Evolutionary conservation across 2,329 filamentous ascomycete species (phyloP).

Genomic region (Sarocladium brachiariae): DNA sequence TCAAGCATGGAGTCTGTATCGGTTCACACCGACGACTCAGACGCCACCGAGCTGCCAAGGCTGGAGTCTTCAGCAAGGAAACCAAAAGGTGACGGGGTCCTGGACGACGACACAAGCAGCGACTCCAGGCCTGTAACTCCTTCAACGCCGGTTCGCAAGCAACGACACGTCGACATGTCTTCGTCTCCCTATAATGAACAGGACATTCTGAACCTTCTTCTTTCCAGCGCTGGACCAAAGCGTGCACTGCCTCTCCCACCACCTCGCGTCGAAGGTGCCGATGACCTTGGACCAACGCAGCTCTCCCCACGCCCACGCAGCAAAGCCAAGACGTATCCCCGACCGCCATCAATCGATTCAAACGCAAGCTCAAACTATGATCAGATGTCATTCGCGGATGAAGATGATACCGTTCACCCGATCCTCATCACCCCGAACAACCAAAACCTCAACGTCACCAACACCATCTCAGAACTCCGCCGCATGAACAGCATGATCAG

Average conservation of each 20-base stretch:
- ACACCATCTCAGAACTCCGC: constrained; percentile 44
- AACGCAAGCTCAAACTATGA: constrained; percentile 22
- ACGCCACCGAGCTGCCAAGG: not conserved
- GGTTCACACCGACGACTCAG: constrained; percentile 16
- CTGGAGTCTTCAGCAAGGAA: constrained; percentile 2
- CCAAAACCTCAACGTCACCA: constrained; percentile 4
- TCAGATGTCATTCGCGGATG: not conserved
- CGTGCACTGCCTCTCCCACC: constrained; percentile 25
- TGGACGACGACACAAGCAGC: not conserved
- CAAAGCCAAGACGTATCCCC: constrained; percentile 4
- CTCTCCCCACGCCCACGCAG: constrained; percentile 21
- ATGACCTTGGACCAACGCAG: constrained; percentile 21
- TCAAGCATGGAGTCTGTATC: constrained; percentile 21
- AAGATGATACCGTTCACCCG: not conserved
- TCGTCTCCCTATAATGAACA: constrained; percentile 27
- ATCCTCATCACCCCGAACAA: not conserved
- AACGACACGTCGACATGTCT: constrained; percentile 13
- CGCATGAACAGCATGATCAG: constrained; percentile 51
- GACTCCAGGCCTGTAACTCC: not conserved
- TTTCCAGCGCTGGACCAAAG: constrained; percentile 16
- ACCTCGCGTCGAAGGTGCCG: constrained; percentile 18
- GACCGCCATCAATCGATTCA: constrained; percentile 13
- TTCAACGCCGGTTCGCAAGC: not conserved
- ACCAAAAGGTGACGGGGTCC: not conserved
- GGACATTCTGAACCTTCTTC: constrained; percentile 25